Evolutionary conservation across 2,329 filamentous ascomycete genomes (phyloP).

Genomic region (Fusarium albosuccineum): DNA sequence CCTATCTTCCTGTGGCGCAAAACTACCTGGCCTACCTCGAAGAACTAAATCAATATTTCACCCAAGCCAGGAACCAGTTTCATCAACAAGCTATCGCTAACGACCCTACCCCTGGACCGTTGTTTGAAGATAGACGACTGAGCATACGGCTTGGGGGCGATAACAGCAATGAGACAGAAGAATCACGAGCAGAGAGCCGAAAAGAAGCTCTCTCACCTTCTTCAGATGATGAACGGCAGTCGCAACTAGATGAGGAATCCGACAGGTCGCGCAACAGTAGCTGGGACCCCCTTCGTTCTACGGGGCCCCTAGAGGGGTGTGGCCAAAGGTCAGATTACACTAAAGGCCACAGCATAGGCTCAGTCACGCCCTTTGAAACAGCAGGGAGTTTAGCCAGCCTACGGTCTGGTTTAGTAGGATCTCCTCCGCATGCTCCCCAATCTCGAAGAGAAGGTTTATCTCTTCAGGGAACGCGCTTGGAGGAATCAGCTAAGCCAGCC

Average conservation of each 20-base stretch:
- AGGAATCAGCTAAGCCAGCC: constrained; percentile 2
- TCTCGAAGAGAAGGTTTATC: constrained; percentile 11
- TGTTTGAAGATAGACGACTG: constrained; percentile 9
- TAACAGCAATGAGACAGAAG: constrained; percentile 10
- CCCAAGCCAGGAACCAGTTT: constrained; percentile 12
- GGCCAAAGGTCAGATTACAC: constrained; percentile 1
- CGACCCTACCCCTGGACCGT: neutral
- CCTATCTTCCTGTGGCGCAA: constrained; percentile 32
- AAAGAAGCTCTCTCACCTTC: neutral
- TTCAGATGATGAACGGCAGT: constrained; percentile 16
- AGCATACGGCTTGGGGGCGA: constrained; percentile 36
- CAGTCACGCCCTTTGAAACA: constrained; percentile 24
- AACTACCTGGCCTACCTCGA: constrained; percentile 35
- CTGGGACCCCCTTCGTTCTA: constrained; percentile 15
- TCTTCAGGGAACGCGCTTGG: neutral
- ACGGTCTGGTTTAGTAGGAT: constrained; percentile 14
- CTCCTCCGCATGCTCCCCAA: constrained; percentile 8
- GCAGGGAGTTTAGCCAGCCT: constrained; percentile 18
- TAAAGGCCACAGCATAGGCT: constrained; percentile 19
- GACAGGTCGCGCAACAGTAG: constrained; percentile 19
- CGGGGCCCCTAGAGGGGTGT: constrained; percentile 13
- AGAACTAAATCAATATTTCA: constrained; percentile 27
- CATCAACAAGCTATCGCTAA: constrained; percentile 1
- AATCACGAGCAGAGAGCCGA: constrained; percentile 4
- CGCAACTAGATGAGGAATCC: constrained; percentile 21